Percentiles rank a stretch among this genome's conserved stretches.
Conservation (phyloP, 179 eudicot genomes). For the Drosera spatulata region DNA sequence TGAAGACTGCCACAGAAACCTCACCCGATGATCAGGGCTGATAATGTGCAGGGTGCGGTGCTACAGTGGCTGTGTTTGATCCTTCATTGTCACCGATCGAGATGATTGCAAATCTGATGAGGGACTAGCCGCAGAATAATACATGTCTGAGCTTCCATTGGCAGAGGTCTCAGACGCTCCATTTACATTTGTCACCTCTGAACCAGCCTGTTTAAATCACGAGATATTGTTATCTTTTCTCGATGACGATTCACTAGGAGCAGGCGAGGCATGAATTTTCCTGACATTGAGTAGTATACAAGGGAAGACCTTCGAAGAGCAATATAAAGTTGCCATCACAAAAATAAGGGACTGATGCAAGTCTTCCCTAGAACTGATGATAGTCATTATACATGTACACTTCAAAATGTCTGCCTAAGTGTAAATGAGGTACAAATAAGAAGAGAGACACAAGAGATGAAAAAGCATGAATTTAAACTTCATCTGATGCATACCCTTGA, state of each 20-base stretch:
- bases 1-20: too few species aligned
- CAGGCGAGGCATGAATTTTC: too few species aligned
- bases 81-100: constrained; percentile 12
- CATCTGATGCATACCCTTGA: constrained; percentile 31
- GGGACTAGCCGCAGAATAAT: constrained; percentile 19
- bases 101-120: constrained; percentile 19
- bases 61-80: constrained; percentile 10
- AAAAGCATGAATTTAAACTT: not conserved
- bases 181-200: constrained; percentile 5
- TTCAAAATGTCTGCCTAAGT: not conserved
- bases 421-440: not conserved
- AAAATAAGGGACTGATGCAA: too few species aligned
- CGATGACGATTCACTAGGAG: not conserved
- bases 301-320: too few species aligned
- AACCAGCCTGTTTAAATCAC: constrained; percentile 20
- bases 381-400: too few species aligned
- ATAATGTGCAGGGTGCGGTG: constrained; percentile 18
- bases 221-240: not conserved
- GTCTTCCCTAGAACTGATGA: too few species aligned
- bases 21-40: too few species aligned
- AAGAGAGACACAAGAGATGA: not conserved
- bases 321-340: too few species aligned
- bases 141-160: constrained; percentile 16
- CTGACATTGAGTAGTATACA: not conserved
- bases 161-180: constrained; percentile 17